A percentile compares a stretch with the other conserved stretches of the same genome.
Conservation (phyloP, 257 asterid species). For the Hygrophila difformis region DNA sequence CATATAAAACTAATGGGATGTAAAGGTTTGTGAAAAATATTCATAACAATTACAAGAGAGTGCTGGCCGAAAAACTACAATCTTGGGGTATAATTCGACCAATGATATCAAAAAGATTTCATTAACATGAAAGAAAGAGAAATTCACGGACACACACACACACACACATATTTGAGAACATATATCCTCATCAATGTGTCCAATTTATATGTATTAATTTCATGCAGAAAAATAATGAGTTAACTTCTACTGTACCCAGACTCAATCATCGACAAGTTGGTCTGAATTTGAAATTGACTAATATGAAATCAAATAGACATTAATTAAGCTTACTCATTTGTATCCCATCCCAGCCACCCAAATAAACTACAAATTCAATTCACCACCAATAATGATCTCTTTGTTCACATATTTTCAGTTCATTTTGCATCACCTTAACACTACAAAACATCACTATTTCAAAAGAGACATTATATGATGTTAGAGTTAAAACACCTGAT, state of each 20-base stretch:
- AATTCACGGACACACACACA: too few relatives aligned
- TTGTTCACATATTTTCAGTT: conserved; percentile 7
- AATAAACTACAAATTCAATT: background rate
- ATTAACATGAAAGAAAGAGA: background rate
- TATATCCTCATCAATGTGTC: too few relatives aligned
- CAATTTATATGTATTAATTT: too few relatives aligned
- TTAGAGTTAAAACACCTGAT: conserved; percentile 9
- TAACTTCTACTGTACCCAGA: too few relatives aligned
- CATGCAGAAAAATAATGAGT: too few relatives aligned
- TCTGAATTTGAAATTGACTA: conserved; percentile 5
- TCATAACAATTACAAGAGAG: conserved; percentile 5
- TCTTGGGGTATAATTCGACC: background rate
- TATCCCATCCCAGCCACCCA: conserved; percentile 5
- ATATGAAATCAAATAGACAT: background rate
- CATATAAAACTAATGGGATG: conserved; percentile 10
- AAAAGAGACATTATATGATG: background rate
- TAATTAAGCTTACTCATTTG: background rate
- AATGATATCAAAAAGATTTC: background rate
- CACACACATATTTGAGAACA: too few relatives aligned
- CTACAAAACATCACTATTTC: conserved; percentile 8
- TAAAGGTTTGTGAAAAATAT: background rate
- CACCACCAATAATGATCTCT: background rate
- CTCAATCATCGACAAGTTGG: conserved; percentile 5
- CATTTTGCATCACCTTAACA: conserved; percentile 3
- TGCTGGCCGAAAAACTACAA: conserved; percentile 6